These are phyloP conservation scores for Fusarium lateritium DNA, from an alignment of 2,329 filamentous ascomycete genomes.

Conservation along the genomic window DNA sequence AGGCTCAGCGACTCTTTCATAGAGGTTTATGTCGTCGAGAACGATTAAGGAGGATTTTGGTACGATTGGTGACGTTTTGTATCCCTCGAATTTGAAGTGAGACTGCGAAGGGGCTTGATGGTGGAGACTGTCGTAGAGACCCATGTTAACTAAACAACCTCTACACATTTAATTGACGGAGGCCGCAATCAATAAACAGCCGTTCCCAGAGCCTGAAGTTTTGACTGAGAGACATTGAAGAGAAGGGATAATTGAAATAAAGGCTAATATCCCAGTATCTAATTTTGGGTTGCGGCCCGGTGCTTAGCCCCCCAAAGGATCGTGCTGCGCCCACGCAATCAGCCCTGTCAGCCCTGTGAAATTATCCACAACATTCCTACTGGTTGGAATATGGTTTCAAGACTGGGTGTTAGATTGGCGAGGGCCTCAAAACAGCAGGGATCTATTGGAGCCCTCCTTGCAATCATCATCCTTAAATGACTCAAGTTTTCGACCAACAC, in stretches of 20 bases:
- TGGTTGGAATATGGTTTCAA: not conserved
- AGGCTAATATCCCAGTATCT: not conserved
- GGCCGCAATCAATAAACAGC: not conserved
- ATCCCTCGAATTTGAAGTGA: slow-evolving; percentile 7
- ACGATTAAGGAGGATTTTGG: slow-evolving; percentile 78
- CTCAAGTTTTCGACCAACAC: not conserved
- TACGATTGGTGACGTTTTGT: not conserved
- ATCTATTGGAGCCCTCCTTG: not conserved
- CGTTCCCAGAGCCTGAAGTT: not conserved
- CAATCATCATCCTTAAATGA: not conserved
- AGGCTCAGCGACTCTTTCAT: slow-evolving; percentile 68
- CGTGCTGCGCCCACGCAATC: slow-evolving; percentile 2
- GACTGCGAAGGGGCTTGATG: not conserved
- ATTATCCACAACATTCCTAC: not conserved
- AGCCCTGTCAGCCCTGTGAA: slow-evolving; percentile 2
- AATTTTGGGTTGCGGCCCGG: not conserved
- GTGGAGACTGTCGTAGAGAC: not conserved
- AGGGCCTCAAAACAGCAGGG: not conserved
- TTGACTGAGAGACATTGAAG: not conserved
- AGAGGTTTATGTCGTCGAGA: slow-evolving; percentile 71
- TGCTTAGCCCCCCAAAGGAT: slow-evolving; percentile 8
- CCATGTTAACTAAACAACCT: not conserved
- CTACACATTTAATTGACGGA: not conserved
- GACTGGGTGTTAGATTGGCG: not conserved
- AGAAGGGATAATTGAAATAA: not conserved